Percentiles rank a stretch among this genome's conserved stretches.
Evolutionary conservation across 768 basidiomycete genomes (phyloP).

Genomic region (Chlorophyllum brunneum): DNA sequence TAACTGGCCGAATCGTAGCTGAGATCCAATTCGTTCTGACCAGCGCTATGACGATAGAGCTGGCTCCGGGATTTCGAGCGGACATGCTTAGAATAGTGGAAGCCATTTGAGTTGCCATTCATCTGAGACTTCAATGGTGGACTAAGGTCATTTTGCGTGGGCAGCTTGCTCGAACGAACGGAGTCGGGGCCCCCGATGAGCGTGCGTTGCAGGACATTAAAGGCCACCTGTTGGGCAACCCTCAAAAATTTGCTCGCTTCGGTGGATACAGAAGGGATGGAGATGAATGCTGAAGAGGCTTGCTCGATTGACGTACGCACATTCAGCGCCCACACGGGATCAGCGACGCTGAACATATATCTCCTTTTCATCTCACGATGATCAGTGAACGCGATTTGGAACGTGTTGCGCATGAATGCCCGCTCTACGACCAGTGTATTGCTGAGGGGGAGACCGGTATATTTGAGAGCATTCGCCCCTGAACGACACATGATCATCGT

Average conservation of each 20-base stretch:
- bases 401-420: constrained; percentile 95
- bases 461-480: constrained; percentile 80
- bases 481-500: constrained; percentile 80
- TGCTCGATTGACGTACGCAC: constrained; percentile 66
- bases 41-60: constrained; percentile 60
- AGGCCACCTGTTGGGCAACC: constrained; percentile 72
- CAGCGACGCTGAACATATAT: constrained; percentile 94
- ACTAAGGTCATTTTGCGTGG: constrained; percentile 10
- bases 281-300: constrained; percentile 32
- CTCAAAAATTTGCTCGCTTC: constrained; percentile 47
- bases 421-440: constrained; percentile 79
- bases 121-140: background rate
- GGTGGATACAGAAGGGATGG: constrained; percentile 22
- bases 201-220: constrained; percentile 82
- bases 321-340: constrained; percentile 70
- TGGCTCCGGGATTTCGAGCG: constrained; percentile 72
- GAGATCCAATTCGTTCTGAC: constrained; percentile 60
- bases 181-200: constrained; percentile 44
- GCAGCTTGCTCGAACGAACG: constrained; percentile 19
- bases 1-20: constrained; percentile 22
- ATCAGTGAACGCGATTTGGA: constrained; percentile 84
- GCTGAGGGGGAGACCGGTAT: constrained; percentile 78
- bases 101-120: constrained; percentile 13
- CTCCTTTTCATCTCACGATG: constrained; percentile 66
- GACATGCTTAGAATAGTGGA: constrained; percentile 33